Conservation (phyloP, 2,329 filamentous ascomycete genomes). For the Fusarium oligoseptatum region DNA sequence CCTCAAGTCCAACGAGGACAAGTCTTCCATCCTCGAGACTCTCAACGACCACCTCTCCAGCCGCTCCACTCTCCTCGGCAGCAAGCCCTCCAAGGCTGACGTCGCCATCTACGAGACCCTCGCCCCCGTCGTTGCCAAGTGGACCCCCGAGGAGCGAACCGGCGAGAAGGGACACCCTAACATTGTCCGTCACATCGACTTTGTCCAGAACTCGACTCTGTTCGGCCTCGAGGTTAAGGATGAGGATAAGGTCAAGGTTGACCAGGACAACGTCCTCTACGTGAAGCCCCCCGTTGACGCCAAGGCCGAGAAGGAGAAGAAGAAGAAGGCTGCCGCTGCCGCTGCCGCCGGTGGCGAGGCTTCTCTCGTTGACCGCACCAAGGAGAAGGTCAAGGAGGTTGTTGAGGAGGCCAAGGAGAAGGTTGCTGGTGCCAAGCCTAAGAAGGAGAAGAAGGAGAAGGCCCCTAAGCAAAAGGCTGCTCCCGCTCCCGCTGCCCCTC, state of each 20-base stretch:
- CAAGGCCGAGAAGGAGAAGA: conserved; percentile 99
- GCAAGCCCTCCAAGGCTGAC: conserved; percentile 90
- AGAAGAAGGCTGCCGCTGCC: conserved; percentile 86
- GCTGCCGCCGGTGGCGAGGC: conserved; percentile 66
- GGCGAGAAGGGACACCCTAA: conserved; percentile 91
- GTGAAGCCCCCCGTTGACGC: conserved; percentile 90
- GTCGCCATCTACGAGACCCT: conserved; percentile 85
- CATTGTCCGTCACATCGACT: conserved; percentile 92
- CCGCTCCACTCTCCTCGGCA: conserved; percentile 89
- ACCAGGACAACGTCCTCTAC: conserved; percentile 84
- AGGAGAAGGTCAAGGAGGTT: conserved; percentile 69
- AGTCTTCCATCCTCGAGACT: conserved; percentile 78
- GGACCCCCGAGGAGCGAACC: conserved; percentile 88
- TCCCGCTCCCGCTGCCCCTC: conserved; percentile 77
- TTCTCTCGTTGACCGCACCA: conserved; percentile 70
- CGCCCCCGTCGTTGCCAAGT: conserved; percentile 80
- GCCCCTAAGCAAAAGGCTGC: conserved; percentile 80
- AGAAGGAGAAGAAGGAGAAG: conserved; percentile 94
- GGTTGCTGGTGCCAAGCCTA: conserved; percentile 61
- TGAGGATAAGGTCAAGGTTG: conserved; percentile 81
- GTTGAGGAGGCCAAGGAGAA: conserved; percentile 63
- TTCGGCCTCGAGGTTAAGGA: conserved; percentile 78
- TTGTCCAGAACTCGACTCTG: conserved; percentile 90
- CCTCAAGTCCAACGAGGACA: conserved; percentile 69
- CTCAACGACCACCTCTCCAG: conserved; percentile 90